Evolutionary conservation across 1,284 basidiomycete genomes (phyloP), one percentile per base, ranked within the genome.

Genomic region (Moesziomyces antarcticus): DNA sequence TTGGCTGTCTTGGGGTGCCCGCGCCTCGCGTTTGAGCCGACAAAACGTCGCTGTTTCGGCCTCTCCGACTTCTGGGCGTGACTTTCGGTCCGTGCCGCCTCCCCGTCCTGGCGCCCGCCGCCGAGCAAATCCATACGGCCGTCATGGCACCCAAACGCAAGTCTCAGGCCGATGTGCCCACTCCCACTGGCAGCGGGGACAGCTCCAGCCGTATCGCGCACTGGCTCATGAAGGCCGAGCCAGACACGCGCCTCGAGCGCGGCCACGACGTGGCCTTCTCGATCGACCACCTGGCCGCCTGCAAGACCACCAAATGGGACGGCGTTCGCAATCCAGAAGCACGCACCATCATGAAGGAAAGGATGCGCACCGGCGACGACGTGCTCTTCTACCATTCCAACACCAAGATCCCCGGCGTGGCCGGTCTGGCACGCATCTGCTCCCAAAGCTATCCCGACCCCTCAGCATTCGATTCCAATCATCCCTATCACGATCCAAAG

Each of bases 401-500:
- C 84, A 93, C 91, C 85, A 96, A 94, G 86, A 88, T 85, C 43
- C 94, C 94, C 75, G 93, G 92, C 90, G 66, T 73, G 0, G 64
- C 61, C 5, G 76, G 71, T 86, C n/a, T 65, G 1, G 71, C 71
- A 1, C 16, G 51, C 1, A 65, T 73, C 47, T 55, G 51, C 40
- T 65, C 56, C 16, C 43, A 73, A 27, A 63, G 67, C 37, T 77
- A 75, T 41, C 62, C 75, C 5, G 77, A 78, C 45, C 57, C 71
- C 4, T 63, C 61, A 0, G 78, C 78, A 16, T 75, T 66, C 33
- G 78, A 80, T 51, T 13, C 43, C 8, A 74, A 56, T 2, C 93
- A 97, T 84, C 94, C 94, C 0, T 99, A 98, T 85, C 95, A 89
- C 81, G 95, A 98, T 80, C 81, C 89, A 88, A 96, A 95, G 89